phyloP scores from a whole-genome alignment of 192 early-diverging fungal species.

The Coemansia asiatica region DNA sequence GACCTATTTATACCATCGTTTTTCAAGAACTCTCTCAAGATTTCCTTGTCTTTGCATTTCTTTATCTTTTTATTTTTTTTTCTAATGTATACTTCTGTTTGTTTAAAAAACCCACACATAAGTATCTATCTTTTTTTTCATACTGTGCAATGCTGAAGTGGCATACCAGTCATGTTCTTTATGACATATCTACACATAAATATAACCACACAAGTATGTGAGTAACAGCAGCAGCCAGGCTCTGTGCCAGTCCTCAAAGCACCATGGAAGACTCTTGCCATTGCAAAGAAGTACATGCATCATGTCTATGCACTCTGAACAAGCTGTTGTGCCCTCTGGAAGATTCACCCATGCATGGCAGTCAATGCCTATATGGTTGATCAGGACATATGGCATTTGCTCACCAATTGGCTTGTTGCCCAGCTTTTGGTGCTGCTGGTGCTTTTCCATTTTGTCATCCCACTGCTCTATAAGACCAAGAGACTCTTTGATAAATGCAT shows the following conservation, averaged over 20 bases:
- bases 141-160: constrained; percentile 73
- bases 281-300: constrained; percentile 68
- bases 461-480: constrained; percentile 60
- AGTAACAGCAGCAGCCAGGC: constrained; percentile 85
- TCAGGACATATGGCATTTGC: constrained; percentile 77
- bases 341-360: constrained; percentile 85
- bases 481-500: constrained; percentile 74
- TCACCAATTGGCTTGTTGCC: constrained; percentile 33
- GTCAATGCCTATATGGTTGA: constrained; percentile 88
- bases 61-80: too few relatives aligned
- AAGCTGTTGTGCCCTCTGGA: constrained; percentile 32
- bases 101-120: too few relatives aligned
- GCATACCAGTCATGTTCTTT: constrained; percentile 74
- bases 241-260: constrained; percentile 97
- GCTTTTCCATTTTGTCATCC: constrained; percentile 41
- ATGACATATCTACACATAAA: constrained; percentile 88
- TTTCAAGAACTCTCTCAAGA: too few relatives aligned
- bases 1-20: too few relatives aligned
- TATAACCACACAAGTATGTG: constrained; percentile 83
- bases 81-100: too few relatives aligned
- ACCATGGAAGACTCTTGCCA: constrained; percentile 80
- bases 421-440: constrained; percentile 23
- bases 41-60: too few relatives aligned
- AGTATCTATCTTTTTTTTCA: too few relatives aligned
- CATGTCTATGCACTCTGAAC: constrained; percentile 58